phyloP scores from a whole-genome alignment of 1,284 basidiomycete genomes.

The Trametes pubescens region DNA sequence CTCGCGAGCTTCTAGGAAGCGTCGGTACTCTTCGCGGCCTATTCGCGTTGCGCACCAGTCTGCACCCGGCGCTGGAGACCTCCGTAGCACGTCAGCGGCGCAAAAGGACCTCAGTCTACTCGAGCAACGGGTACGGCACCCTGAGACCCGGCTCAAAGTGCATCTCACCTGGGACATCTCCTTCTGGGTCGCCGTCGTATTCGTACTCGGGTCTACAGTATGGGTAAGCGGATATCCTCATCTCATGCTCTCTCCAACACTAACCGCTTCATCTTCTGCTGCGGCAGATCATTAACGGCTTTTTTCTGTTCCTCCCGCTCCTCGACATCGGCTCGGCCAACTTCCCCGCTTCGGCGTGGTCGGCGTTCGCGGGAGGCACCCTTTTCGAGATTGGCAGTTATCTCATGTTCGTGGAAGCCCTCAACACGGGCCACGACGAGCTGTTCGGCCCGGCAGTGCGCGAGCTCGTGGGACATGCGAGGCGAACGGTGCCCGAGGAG shows the following conservation, averaged over 20 bases:
- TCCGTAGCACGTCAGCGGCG: neutral
- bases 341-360: conserved; percentile 50
- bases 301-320: conserved; percentile 59
- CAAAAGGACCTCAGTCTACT: conserved; percentile 14
- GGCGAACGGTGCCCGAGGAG: conserved; percentile 8
- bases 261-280: neutral
- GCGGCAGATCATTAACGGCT: conserved; percentile 61
- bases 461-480: conserved; percentile 26
- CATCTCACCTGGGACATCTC: conserved; percentile 39
- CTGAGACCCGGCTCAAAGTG: conserved; percentile 32
- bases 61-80: neutral
- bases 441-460: conserved; percentile 37
- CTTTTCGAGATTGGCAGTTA: conserved; percentile 54
- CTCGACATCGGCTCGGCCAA: conserved; percentile 45
- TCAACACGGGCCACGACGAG: conserved; percentile 42
- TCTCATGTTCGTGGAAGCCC: conserved; percentile 40
- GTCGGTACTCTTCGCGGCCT: conserved; percentile 28
- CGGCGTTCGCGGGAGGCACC: conserved; percentile 60
- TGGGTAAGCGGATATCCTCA: conserved; percentile 31
- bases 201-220: conserved; percentile 43
- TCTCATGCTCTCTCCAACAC: neutral
- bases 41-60: conserved; percentile 22
- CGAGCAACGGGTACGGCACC: conserved; percentile 34
- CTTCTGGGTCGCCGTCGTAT: conserved; percentile 43
- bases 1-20: conserved; percentile 30